Evolutionary conservation across 2,329 filamentous ascomycete genomes (phyloP), one percentile per base, ranked within the genome.

Genomic region (Ophiostoma australiae): DNA sequence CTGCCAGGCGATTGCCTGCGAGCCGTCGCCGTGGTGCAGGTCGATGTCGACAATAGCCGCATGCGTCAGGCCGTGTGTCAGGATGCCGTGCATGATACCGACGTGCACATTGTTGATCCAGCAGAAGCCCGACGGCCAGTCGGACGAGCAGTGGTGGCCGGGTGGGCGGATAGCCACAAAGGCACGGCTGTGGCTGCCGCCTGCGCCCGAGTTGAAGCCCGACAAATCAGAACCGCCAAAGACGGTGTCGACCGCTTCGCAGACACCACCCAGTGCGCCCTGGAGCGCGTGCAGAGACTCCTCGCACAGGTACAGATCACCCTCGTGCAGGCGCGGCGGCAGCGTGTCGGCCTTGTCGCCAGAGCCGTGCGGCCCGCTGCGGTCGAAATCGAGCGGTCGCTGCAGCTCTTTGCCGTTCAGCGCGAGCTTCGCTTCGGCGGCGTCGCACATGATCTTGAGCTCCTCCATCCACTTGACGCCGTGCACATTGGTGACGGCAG

Each of bases 21-120:
- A 98, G n/a, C 95, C 95, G 78, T 97, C 93, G 67, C 93, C 93
- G 76, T 97, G 93, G 76, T 97, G 93, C 31, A 97, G 84, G 78
- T 97, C 93, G 78, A 97, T 94, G 77, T 97, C 93, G 74, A 97
- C 88, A 73, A 97, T 98, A 13, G 93, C 95, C 0, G 94, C 94
- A 79, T 99, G 95, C 0, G 94, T 98, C 37, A 98, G 82, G 0
- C 91, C 93, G 77, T 99, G 91, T 55, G 86, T 87, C 73, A 94
- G 87, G 27, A 92, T 90, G 13, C 90, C 94, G 79, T 99, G 92
- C 79, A 96, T 91, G 74, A 99, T 97, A 0, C 94, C 95, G 31
- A 99, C 92, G 77, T 98, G 94, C 0, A 99, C 93, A 78, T 99
- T 99, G 80, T 99, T 99, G 69, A 99, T 82, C 94, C 95, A 99